Evolutionary conservation across 108 stramenopile genomes (phyloP).

Genomic region (Chaetoceros tenuissimus): DNA sequence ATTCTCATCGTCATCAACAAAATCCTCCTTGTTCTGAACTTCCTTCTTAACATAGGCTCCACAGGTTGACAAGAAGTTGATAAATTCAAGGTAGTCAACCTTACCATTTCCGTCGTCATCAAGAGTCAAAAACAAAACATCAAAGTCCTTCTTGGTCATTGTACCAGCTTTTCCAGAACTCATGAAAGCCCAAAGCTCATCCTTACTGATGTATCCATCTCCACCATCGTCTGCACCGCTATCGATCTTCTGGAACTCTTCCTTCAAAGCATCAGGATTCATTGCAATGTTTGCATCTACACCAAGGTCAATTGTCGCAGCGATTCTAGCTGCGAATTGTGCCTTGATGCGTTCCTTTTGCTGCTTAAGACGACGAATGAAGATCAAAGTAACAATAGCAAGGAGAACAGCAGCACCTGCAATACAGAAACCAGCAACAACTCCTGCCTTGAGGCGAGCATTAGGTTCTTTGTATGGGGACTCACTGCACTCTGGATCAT

Average conservation of each 20-base stretch:
- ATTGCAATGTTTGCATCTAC: no score
- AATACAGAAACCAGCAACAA: constrained; percentile 4
- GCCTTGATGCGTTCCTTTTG: no score
- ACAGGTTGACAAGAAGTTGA: constrained; percentile 2
- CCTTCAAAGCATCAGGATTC: no score
- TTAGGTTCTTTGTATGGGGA: constrained; percentile 14
- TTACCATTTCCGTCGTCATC: constrained; percentile 2
- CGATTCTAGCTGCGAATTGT: no score
- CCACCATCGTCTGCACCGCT: background rate
- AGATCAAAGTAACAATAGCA: background rate
- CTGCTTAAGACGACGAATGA: no score
- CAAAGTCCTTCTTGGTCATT: constrained; percentile 9
- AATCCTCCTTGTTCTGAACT: no score
- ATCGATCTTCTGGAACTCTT: constrained; percentile 8
- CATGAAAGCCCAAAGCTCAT: constrained; percentile 9
- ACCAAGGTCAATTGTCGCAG: no score
- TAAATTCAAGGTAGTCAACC: constrained; percentile 10
- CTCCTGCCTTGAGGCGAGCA: background rate
- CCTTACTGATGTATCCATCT: constrained; percentile 7
- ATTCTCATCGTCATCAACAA: no score
- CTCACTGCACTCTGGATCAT: constrained; percentile 4
- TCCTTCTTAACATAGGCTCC: background rate
- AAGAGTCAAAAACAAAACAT: constrained; percentile 5
- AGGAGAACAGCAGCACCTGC: background rate
- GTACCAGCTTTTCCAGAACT: constrained; percentile 4